Base-by-base conservation (phyloP, 768 basidiomycete genomes). In the Sutorius australiensis region DNA sequence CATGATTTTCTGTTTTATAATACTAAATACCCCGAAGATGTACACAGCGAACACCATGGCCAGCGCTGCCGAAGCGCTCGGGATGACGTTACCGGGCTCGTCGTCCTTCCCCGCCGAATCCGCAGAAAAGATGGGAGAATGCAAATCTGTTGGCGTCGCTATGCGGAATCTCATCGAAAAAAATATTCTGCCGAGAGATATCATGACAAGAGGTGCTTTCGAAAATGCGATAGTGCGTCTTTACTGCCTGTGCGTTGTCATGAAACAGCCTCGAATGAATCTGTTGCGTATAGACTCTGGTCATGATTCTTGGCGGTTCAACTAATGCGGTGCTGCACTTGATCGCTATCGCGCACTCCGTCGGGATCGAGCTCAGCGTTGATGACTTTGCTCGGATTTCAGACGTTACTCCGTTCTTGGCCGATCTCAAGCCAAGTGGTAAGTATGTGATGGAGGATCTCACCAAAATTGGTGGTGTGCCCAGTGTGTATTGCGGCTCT, bases 391-490 rank as follows among this genome's bases (percentile, higher is more conserved):
- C 97, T 71, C 75, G 70, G 50, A 92, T 98, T 48, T 95, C 94
- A 6, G 95, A 99, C 69, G 83, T 89, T 42, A 84, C 80, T 1
- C 97, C 97, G 10, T 95, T 98, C 81, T 77, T 98, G 58, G 95
- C 95, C 21, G 91, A 99, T 72, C 82, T 99, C 59, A 97, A 95
- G 68, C 97, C 97, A 1, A 93, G 91, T 58, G 97, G 97, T 34
- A 94, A 94, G 72, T 98, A 98, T 77, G 92, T 98, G 61, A 97
- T 98, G 93, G 94, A 95, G 72, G 91, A 98, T 65, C 84, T 99
- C 9, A 84, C 91, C 80, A 91, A 89, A 69, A 86, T 98, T 53
- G 97, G 97, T 50, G 97, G 95, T 51, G 94, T 95, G 60, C 95
- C 97, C 5, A 89, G 94, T 95, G 72, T 56, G 88, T 76, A 9